Base-by-base conservation (phyloP, 768 basidiomycete genomes). In the Lepiota brunneoincarnata region DNA sequence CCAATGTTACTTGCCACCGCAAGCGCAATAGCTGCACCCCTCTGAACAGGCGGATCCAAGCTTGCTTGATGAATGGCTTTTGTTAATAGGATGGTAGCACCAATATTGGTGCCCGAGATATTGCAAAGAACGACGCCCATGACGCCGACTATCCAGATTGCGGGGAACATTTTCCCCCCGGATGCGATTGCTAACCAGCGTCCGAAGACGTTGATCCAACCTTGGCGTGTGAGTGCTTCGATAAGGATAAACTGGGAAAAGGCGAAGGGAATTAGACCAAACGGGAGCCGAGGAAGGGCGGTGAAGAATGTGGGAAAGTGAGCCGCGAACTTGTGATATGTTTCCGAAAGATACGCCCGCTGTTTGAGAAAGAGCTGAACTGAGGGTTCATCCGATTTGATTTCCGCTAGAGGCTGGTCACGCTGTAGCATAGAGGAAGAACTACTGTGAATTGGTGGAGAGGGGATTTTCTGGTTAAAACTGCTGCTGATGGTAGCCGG, bases 211-310 rank as follows among this genome's bases (percentile, higher is more conserved):
- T 82, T 76, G 7, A 96, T 91, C 93, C 95, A 98, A 23, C 93
- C 93, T 55, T 87, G 84, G 57, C 83, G 77, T 11, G 84, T 77
- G 5, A 98, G 78, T 0, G 79, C 89, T 64, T 95, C 89, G 54
- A 96, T 91, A 53, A 98, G 82, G 59, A 98, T 92, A 72, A 98
- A 98, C 69, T 95, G 93, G 0, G 89, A 86, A 65, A 98, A 93
- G 0, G 93, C 91, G 64, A 98, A 98, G 0, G 92, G 92, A 14
- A 97, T 73, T 6, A 97, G 82, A 11, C 83, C 78, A 55, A 93
- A 83, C 0, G 93, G 95, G 0, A 95, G 75, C 17, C 86, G 80
- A 0, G 82, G 78, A 18, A 86, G 70, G 18, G 84, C 81, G 9
- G 80, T 80, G 65, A 79, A 75, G 57, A 88, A 75, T 1, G 89